A percentile compares a stretch with the other conserved stretches of the same genome.
These are phyloP conservation scores for Colletotrichum graminicola DNA, from an alignment of 2,329 filamentous ascomycete species.

Conservation along the genomic window DNA sequence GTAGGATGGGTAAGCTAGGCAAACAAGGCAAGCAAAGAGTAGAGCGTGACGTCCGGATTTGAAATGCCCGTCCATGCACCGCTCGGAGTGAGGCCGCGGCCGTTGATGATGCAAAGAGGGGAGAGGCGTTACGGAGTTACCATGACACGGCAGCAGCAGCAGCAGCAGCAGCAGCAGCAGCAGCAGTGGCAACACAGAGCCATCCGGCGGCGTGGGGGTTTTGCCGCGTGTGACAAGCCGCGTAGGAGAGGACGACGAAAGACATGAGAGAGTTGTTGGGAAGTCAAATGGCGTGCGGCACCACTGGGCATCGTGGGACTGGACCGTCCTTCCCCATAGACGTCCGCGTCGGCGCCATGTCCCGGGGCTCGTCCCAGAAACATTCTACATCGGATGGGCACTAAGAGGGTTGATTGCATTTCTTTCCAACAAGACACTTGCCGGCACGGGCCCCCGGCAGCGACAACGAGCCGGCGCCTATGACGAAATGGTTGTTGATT, in stretches of 20 bases:
- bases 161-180: too few relatives aligned
- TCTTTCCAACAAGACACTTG: background rate
- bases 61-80: background rate
- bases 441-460: slow-evolving; percentile 3
- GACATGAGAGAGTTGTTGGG: background rate
- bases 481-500: slow-evolving; percentile 29
- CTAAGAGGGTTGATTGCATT: background rate
- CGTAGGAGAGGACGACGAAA: background rate
- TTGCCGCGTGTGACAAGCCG: background rate
- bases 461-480: background rate
- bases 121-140: slow-evolving; percentile 4
- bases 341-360: slow-evolving; percentile 14
- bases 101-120: background rate
- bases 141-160: slow-evolving; percentile 5
- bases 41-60: background rate
- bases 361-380: background rate
- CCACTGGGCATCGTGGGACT: background rate
- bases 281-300: background rate
- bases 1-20: background rate
- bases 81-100: background rate
- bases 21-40: slow-evolving; percentile 38
- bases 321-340: slow-evolving; percentile 9
- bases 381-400: background rate
- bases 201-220: background rate
- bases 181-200: background rate